phyloP scores from a whole-genome alignment of 768 basidiomycete genomes.

The Leccinum arenicola region DNA sequence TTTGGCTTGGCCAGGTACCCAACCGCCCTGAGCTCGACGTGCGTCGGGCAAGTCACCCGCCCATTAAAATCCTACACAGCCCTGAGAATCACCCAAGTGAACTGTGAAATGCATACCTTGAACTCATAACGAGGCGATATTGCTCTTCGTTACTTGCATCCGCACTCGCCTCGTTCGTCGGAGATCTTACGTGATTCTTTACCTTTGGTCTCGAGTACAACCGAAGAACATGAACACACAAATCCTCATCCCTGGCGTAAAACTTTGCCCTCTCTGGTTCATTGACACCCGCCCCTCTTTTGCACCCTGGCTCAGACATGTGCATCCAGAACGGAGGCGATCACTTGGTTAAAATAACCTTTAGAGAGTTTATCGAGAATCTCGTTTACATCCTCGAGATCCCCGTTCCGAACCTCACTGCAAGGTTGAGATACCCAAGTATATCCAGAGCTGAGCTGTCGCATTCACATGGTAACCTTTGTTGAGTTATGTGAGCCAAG shows the following conservation, averaged over 20 bases:
- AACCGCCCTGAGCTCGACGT: constrained; percentile 64
- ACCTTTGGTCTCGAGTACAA: background rate
- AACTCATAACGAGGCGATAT: constrained; percentile 52
- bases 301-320: constrained; percentile 49
- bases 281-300: no score
- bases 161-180: constrained; percentile 37
- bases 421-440: constrained; percentile 69
- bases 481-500: constrained; percentile 73
- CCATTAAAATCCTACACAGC: background rate
- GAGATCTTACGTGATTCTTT: constrained; percentile 24
- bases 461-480: constrained; percentile 81
- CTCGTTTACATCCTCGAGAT: constrained; percentile 84
- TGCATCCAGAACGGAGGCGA: constrained; percentile 98
- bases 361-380: constrained; percentile 92
- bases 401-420: constrained; percentile 72
- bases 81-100: constrained; percentile 44
- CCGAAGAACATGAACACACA: background rate
- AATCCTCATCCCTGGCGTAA: no score
- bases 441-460: constrained; percentile 90
- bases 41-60: constrained; percentile 19
- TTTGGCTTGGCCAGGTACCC: constrained; percentile 68
- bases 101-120: constrained; percentile 67
- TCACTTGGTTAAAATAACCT: constrained; percentile 78
- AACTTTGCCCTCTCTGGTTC: no score
- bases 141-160: constrained; percentile 58